Percentiles rank a stretch among this genome's conserved stretches.
phyloP scores from a whole-genome alignment of 208 protist species.

The Zelonia costaricensis region DNA sequence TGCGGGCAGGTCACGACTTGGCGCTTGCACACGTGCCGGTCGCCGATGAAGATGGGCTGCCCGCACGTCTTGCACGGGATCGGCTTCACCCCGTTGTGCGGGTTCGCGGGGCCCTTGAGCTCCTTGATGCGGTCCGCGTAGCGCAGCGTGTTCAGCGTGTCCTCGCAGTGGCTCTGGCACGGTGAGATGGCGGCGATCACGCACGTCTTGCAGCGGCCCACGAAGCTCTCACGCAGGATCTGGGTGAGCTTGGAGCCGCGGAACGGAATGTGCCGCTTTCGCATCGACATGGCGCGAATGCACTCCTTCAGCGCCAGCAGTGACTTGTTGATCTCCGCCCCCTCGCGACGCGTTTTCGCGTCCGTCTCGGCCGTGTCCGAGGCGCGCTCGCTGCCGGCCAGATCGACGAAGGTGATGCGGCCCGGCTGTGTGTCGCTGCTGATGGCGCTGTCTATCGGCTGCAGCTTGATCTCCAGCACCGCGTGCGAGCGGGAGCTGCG shows the following conservation, averaged over 20 bases:
- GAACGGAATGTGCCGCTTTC: conserved; percentile 95
- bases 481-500: conserved; percentile 84
- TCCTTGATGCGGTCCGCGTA: conserved; percentile 96
- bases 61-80: conserved; percentile 70
- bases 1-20: conserved; percentile 61
- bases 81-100: conserved; percentile 36
- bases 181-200: conserved; percentile 95
- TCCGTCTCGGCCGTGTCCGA: conserved; percentile 92
- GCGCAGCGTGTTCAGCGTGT: conserved; percentile 97
- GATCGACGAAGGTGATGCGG: conserved; percentile 98
- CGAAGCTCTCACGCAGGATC: conserved; percentile 94
- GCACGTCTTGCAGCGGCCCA: conserved; percentile 91
- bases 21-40: conserved; percentile 72
- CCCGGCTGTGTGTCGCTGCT: conserved; percentile 42
- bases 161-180: conserved; percentile 84
- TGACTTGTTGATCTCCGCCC: conserved; percentile 98
- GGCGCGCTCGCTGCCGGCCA: conserved; percentile 97
- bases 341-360: conserved; percentile 89
- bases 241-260: conserved; percentile 96
- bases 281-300: conserved; percentile 94
- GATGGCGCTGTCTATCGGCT: conserved; percentile 20
- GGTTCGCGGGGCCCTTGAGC: conserved; percentile 44
- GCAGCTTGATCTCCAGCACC: conserved; percentile 78
- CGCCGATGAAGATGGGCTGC: conserved; percentile 66
- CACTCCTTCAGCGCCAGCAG: conserved; percentile 98